Conservation (phyloP, 2,329 filamentous ascomycete species). For the Ploettnerulaceae sp. region DNA sequence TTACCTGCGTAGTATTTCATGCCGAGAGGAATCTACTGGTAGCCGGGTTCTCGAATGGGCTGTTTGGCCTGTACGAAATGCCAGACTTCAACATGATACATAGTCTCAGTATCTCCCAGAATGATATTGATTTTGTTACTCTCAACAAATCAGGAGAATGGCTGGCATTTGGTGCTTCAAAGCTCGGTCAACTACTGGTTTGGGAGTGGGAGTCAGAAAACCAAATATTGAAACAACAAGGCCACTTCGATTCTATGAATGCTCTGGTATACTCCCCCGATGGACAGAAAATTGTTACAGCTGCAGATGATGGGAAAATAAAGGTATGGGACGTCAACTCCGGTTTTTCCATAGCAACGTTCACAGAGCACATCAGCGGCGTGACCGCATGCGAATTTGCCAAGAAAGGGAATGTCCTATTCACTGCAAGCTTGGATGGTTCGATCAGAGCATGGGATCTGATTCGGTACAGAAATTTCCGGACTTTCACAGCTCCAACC, state of each 20-base stretch:
- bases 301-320: conserved; percentile 94
- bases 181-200: conserved; percentile 89
- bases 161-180: conserved; percentile 94
- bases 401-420: conserved; percentile 90
- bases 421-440: conserved; percentile 91
- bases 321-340: conserved; percentile 98
- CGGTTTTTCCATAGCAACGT: conserved; percentile 96
- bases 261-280: conserved; percentile 89
- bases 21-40: conserved; percentile 86
- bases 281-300: conserved; percentile 86
- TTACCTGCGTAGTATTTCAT: conserved; percentile 90
- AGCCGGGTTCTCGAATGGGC: conserved; percentile 88
- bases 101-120: conserved; percentile 88
- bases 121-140: conserved; percentile 89
- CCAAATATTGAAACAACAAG: conserved; percentile 97
- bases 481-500: conserved; percentile 92
- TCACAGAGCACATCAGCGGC: conserved; percentile 92
- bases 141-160: conserved; percentile 95
- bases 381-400: conserved; percentile 94
- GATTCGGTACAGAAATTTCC: conserved; percentile 92
- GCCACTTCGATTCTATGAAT: conserved; percentile 95
- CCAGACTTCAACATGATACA: conserved; percentile 96
- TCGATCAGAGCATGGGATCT: conserved; percentile 95
- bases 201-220: conserved; percentile 99
- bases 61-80: conserved; percentile 92